Conservation (phyloP, 2,329 filamentous ascomycete species). For the Colletotrichum eremochloae region DNA sequence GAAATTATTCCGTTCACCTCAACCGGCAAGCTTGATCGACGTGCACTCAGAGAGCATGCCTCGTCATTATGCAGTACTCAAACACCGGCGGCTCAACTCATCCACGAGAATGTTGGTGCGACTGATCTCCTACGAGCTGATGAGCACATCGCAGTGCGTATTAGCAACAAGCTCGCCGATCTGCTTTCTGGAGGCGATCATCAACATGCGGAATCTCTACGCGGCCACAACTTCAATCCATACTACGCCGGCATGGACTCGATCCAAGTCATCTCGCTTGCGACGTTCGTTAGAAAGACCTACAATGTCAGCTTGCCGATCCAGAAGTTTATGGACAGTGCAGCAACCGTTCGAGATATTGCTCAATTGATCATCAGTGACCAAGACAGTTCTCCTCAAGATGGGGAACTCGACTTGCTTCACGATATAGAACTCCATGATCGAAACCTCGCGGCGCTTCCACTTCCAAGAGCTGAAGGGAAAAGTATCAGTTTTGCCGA, state of each 20-base stretch:
- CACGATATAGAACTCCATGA: constrained; percentile 25
- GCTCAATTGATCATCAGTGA: constrained; percentile 19
- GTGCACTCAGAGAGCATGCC: constrained; percentile 1
- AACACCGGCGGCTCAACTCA: background rate
- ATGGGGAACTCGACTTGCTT: constrained; percentile 13
- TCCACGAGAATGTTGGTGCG: background rate
- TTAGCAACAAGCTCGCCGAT: constrained; percentile 27
- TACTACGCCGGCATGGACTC: constrained; percentile 37
- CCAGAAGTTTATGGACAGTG: constrained; percentile 32
- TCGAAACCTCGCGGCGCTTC: constrained; percentile 1
- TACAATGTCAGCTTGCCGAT: constrained; percentile 24
- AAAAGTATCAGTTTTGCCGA: background rate
- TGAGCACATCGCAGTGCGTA: constrained; percentile 19
- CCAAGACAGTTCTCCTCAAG: background rate
- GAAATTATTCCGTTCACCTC: constrained; percentile 37
- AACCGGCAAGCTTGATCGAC: constrained; percentile 45
- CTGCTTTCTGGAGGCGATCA: constrained; percentile 18
- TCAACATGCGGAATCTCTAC: background rate
- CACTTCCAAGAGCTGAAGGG: background rate
- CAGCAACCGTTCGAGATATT: constrained; percentile 25
- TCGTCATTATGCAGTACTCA: background rate
- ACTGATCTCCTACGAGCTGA: background rate
- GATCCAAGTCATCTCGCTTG: constrained; percentile 35
- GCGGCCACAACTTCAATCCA: constrained; percentile 33
- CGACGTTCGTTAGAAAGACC: constrained; percentile 23